Conservation (phyloP, 1,284 basidiomycete species). For the Austropuccinia psidii region DNA sequence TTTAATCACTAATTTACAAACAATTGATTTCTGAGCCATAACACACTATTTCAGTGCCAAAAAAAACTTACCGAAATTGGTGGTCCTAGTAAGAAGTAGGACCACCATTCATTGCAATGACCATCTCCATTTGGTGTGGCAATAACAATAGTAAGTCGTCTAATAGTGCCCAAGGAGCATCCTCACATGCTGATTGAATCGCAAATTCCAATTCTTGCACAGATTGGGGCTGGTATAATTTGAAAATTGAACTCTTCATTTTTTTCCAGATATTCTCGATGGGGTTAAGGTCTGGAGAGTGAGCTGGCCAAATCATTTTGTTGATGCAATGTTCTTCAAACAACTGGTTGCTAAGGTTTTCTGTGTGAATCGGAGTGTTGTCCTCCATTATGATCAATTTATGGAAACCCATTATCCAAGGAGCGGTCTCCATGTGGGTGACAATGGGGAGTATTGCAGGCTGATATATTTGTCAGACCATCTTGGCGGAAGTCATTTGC, state of each 20-base stretch:
- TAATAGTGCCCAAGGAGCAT: not conserved
- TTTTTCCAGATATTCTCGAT: conserved; percentile 20
- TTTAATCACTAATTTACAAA: too few relatives aligned
- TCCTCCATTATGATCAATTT: conserved; percentile 5
- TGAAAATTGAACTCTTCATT: not conserved
- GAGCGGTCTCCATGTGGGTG: too few relatives aligned
- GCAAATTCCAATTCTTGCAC: not conserved
- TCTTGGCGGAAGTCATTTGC: too few relatives aligned
- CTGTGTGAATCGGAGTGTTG: not conserved
- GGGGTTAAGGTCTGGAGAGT: conserved; percentile 13
- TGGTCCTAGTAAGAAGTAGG: too few relatives aligned
- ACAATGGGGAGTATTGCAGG: too few relatives aligned
- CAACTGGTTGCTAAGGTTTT: not conserved
- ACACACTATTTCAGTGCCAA: too few relatives aligned
- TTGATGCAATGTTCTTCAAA: too few relatives aligned
- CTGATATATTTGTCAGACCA: too few relatives aligned
- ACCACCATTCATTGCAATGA: not conserved
- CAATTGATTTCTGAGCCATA: too few relatives aligned
- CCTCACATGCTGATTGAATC: not conserved
- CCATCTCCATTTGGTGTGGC: not conserved
- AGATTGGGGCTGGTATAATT: not conserved
- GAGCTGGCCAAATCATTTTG: not conserved
- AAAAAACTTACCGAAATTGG: too few relatives aligned
- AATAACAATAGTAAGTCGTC: not conserved
- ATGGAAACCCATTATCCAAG: too few relatives aligned